These are phyloP conservation scores for Leccinum pallidistipes DNA, from an alignment of 1,284 basidiomycete species.

Conservation along the genomic window DNA sequence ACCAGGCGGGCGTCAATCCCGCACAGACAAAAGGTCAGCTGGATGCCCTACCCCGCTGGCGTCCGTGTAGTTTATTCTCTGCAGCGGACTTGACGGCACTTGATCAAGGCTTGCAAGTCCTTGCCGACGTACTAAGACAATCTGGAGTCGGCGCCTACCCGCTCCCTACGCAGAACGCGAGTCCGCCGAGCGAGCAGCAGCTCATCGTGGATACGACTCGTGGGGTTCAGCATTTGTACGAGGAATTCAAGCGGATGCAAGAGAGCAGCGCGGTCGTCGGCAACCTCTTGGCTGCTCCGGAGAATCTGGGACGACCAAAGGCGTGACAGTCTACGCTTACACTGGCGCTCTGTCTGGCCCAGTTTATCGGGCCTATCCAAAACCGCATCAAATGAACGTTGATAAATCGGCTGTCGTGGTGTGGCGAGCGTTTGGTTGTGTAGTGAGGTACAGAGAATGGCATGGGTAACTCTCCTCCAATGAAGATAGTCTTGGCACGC, in stretches of 20 bases:
- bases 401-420: not conserved
- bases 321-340: conserved; percentile 6
- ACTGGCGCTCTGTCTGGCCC: not conserved
- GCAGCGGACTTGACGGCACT: conserved; percentile 40
- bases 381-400: not conserved
- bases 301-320: conserved; percentile 19
- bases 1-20: conserved; percentile 41
- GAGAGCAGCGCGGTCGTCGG: conserved; percentile 44
- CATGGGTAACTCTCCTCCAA: not conserved
- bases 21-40: conserved; percentile 43
- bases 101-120: conserved; percentile 36
- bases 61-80: not conserved
- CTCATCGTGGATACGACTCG: conserved; percentile 38
- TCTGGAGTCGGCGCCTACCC: conserved; percentile 49
- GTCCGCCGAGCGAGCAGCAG: conserved; percentile 34
- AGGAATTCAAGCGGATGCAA: conserved; percentile 42
- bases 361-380: not conserved
- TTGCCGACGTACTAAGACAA: conserved; percentile 41
- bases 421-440: not conserved
- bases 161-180: conserved; percentile 22
- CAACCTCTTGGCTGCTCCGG: conserved; percentile 29
- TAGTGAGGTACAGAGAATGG: not conserved
- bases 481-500: not conserved
- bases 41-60: not conserved
- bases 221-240: conserved; percentile 42